These are phyloP conservation scores for Platanthera guangdongensis DNA, from an alignment of 106 monocot species.

Conservation along the genomic window DNA sequence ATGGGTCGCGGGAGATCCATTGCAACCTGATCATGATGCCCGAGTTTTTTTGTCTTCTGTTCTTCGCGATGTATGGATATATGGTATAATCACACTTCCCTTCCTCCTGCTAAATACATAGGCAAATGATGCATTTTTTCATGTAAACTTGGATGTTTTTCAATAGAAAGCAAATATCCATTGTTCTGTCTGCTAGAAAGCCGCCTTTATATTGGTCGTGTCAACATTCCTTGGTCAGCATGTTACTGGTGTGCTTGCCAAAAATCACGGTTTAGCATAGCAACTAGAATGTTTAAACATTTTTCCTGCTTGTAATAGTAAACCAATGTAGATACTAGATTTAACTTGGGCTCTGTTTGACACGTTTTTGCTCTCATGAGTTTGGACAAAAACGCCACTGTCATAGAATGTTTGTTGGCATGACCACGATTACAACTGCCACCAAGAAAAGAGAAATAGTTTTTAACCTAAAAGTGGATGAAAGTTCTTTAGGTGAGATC, in stretches of 20 bases:
- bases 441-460: too few species aligned
- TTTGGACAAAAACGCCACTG: too few species aligned
- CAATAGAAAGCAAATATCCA: neutral
- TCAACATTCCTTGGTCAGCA: neutral
- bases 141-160: neutral
- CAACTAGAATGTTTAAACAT: neutral
- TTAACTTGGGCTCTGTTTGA: too few species aligned
- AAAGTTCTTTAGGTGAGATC: too few species aligned
- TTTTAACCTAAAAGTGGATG: too few species aligned
- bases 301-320: too few species aligned
- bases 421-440: too few species aligned
- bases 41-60: neutral
- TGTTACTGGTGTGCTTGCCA: neutral
- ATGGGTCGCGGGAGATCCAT: conserved; percentile 53
- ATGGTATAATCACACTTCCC: neutral
- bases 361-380: too few species aligned
- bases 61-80: neutral
- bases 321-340: too few species aligned
- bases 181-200: neutral
- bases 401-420: too few species aligned
- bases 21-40: neutral
- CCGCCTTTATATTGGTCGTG: neutral
- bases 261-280: neutral
- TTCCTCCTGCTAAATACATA: neutral
- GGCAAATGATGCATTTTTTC: neutral